Base-by-base conservation (phyloP, 441 rosid genomes). In the Erysimum pusillum region DNA sequence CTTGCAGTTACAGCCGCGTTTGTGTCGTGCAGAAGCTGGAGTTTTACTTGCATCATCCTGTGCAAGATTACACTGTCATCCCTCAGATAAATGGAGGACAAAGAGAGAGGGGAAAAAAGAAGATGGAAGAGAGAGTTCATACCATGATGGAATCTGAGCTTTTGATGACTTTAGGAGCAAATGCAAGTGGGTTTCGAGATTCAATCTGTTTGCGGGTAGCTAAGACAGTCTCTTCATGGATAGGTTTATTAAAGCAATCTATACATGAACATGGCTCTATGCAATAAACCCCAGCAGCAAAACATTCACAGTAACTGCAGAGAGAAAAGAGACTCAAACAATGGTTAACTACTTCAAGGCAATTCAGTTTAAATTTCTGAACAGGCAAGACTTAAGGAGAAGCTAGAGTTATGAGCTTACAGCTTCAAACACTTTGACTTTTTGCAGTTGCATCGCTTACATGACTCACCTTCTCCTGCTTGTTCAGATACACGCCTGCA, bases 1-100 rank as follows among this genome's bases (percentile, higher is more conserved):
- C 90, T 96, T 96, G 94, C 99, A 96, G 86, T 94, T 96, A 90
- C 99, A 96, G 67, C 99, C 99, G 65, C 99, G 84, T 80, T 96
- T 96, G 78, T 96, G 99, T 20, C 98, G 88, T 22, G 99, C 98
- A 46, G 99, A 96, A 68, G 98, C 96, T 35, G 99, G 99, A 18
- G 99, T 96, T 82, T 88, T 88, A 82, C 79, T 89, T 58, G 86
- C 78, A 53, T 96, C 99, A 54, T 94, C 99, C 99, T 93, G 86
- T 76, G 56, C 3, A 41, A 34, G 76, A 78, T 63, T 25, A 44
- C n/a, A 65, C 46, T 65, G 20, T 56, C 44, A 64, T 63, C 56
- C 70, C 78, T 48, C 17, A 80, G 75, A 44, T 45, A 49, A 70
- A 39, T 31, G 61, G 73, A 52, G 63, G 14, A 39, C n/a, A 75